phyloP scores from a whole-genome alignment of 2,329 filamentous ascomycete genomes.

The Aspergillus texensis region DNA sequence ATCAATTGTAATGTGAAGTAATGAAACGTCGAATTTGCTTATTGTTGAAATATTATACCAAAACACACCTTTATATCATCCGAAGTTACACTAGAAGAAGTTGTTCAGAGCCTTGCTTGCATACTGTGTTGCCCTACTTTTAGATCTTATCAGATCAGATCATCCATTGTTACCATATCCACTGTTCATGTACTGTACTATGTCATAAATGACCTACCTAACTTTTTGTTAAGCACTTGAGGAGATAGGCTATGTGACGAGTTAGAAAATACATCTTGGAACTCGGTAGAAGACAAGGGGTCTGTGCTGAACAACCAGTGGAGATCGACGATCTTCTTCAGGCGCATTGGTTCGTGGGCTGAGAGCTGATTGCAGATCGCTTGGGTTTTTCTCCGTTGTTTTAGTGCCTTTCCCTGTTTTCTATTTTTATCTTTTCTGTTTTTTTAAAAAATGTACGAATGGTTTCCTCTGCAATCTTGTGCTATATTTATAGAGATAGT shows the following conservation, averaged over 20 bases:
- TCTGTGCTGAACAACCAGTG: background rate
- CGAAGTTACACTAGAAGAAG: background rate
- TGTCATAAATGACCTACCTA: no score
- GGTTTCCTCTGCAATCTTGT: background rate
- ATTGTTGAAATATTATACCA: background rate
- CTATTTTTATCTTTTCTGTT: background rate
- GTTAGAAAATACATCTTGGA: background rate
- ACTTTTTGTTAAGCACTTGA: background rate
- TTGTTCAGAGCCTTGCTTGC: no score
- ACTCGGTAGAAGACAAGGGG: background rate
- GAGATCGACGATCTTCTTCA: background rate
- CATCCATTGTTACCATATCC: no score
- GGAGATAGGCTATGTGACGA: background rate
- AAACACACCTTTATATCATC: background rate
- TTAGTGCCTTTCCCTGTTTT: background rate
- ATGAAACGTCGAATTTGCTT: no score
- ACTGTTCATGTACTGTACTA: no score
- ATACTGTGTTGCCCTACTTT: background rate
- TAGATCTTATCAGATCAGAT: no score
- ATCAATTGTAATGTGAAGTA: no score
- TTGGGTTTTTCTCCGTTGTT: background rate
- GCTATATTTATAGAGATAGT: background rate
- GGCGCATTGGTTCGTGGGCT: background rate
- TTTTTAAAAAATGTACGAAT: background rate
- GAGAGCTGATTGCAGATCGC: background rate